Base-by-base conservation (phyloP, 2,329 filamentous ascomycete genomes). In the Chrysosphaeria jannelii region DNA sequence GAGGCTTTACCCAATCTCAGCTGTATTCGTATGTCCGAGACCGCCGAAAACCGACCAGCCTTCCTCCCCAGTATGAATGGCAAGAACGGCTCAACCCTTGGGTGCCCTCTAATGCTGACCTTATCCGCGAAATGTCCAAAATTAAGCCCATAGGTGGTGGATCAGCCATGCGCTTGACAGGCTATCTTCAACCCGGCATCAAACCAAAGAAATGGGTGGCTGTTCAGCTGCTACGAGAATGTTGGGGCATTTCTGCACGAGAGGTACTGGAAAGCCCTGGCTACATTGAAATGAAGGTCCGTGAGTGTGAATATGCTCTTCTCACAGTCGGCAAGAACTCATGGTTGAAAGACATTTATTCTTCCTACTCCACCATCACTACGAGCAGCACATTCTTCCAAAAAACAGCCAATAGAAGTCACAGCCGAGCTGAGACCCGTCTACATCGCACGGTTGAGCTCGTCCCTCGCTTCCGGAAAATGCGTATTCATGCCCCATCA, bases 191-290 rank as follows among this genome's bases (percentile, higher is more conserved):
- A 14, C 3, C 22, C 5, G 13, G 15, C 5, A 31, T 28, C 28
- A 31, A 33, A 9, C 31, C 33, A 4, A 62, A 60, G 34, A 35
- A 45, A 19, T 40, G 31, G 14, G 33, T 49, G 8, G 48, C 40
- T 1, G 29, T 49, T 10, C 39, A 38, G 26, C 38, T 63, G 25
- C 40, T 62, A 41, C 43, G 44, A 8, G 37, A 45, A 13, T 47
- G 44, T 27, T 63, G 57, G 57, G 44, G 41, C 3, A 30, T 62
- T n/a, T 42, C 47, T 6, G 45, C 50, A 3, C 40, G 45, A 25
- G 51, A 57, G 29, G 34, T 52, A 10, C 33, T 46, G 9, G 41
- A 47, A 11, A 41, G 40, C 5, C 34, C 46, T 4, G 57, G 56
- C 5, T 38, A 40, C 15, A 34, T 45, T 2, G 38, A 36, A 3